These are phyloP conservation scores for Lizanozyma gosingica DNA, from an alignment of 1,139 yeast species.

Conservation along the genomic window DNA sequence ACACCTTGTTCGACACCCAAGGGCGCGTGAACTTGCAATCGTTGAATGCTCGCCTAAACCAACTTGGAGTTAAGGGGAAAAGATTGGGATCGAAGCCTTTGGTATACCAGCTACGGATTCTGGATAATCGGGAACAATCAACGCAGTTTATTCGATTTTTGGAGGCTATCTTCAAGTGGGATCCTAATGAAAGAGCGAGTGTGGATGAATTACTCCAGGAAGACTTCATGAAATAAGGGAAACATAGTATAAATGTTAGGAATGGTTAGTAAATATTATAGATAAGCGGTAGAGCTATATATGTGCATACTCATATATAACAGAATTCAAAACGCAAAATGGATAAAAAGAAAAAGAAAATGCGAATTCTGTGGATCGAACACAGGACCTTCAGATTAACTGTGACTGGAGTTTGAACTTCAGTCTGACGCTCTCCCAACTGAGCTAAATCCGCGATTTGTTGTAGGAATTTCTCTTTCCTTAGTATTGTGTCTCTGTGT, in stretches of 20 bases:
- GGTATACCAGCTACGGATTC: constrained; percentile 30
- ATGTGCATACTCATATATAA: too few relatives aligned
- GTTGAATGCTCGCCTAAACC: constrained; percentile 11
- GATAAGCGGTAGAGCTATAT: too few relatives aligned
- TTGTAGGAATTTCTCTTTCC: too few relatives aligned
- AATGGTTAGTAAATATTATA: too few relatives aligned
- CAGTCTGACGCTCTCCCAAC: constrained; percentile 53
- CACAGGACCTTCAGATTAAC: constrained; percentile 41
- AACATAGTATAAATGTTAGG: too few relatives aligned
- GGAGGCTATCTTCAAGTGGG: constrained; percentile 44
- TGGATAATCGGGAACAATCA: constrained; percentile 12
- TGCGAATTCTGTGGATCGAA: constrained; percentile 43
- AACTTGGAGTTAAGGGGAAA: not conserved
- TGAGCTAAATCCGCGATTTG: constrained; percentile 37
- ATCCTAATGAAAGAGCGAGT: constrained; percentile 37
- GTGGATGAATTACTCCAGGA: constrained; percentile 38
- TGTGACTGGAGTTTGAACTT: constrained; percentile 26
- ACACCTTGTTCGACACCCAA: constrained; percentile 25
- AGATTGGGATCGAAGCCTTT: constrained; percentile 20
- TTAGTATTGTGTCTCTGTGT: too few relatives aligned
- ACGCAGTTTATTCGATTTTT: constrained; percentile 19
- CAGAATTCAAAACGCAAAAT: too few relatives aligned
- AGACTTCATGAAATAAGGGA: constrained; percentile 13
- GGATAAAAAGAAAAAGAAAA: too few relatives aligned
- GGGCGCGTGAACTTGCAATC: constrained; percentile 27